Base-by-base conservation (phyloP, 1,139 yeast genomes). In the Saccharomyces pastorianus region DNA sequence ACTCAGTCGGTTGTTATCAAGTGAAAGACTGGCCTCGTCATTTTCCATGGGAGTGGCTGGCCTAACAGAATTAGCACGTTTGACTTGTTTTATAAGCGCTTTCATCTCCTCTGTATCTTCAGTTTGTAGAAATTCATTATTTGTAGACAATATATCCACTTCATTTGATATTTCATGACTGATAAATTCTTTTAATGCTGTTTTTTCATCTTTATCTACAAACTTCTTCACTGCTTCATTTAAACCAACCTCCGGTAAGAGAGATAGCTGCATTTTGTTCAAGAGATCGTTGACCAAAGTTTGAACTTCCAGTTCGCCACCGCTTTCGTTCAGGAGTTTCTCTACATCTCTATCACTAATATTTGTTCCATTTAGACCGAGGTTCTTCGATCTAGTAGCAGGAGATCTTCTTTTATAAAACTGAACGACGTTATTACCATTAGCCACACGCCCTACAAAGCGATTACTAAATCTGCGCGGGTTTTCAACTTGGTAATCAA, bases 381-480 rank as follows among this genome's bases (percentile, higher is more conserved):
- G 34, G 34, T 31, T 31, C 67, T 64, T 56, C 64, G 65, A 57
- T 28, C n/a, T 71, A 64, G 55, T 63, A 54, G 32, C 56, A 50
- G 28, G 50, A 3, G 34, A 31, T 31, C 34, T 31, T 31, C 34
- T 31, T 65, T 84, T 81, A 64, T 82, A 81, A 64, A 87, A 86
- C 51, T 82, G 84, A 2, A 93, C 81, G 8, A 91, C 88, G 62
- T 91, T 96, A 64, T 88, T 85, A 8, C 85, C 82, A 66, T 93
- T 93, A 11, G 99, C 99, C 3, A 93, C 95, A 58, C 77, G 78
- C 0, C 96, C 97, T 5, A 88, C 96, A 75, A 91, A 95, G 62
- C 88, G 74, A 64, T 91, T 89, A 5, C 97, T 89, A 61, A 93
- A 88, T 57, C 97, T 72, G 54, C 95, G 77, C 0, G 96, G 88